Evolutionary conservation across 164 flowering plant genomes (phyloP).

Genomic region (Aristolochia contorta): DNA sequence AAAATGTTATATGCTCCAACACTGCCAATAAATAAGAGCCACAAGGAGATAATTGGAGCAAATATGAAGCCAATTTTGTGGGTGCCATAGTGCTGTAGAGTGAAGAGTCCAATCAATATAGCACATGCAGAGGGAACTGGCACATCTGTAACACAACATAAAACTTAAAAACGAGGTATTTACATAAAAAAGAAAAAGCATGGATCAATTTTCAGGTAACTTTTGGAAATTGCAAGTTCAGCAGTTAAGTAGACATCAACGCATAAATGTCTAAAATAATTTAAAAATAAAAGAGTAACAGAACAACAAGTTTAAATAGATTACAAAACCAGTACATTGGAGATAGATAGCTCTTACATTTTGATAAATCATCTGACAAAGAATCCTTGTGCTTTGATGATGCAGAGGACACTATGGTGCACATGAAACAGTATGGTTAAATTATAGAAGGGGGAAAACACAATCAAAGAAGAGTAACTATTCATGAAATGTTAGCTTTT

Average conservation of each 20-base stretch:
- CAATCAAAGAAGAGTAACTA: background rate
- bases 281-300: too few species aligned
- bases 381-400: background rate
- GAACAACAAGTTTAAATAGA: too few species aligned
- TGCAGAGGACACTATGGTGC: background rate
- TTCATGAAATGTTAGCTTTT: background rate
- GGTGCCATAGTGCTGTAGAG: conserved; percentile 82
- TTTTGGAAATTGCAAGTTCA: too few species aligned
- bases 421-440: background rate
- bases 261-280: too few species aligned
- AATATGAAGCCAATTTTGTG: conserved; percentile 72
- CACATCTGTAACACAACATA: conserved; percentile 45
- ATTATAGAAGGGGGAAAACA: background rate
- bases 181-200: background rate
- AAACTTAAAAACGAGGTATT: background rate
- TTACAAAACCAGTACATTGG: too few species aligned
- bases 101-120: conserved; percentile 60
- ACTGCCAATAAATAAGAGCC: conserved; percentile 76
- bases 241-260: too few species aligned
- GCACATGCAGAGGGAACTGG: conserved; percentile 67
- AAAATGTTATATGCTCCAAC: conserved; percentile 75
- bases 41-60: conserved; percentile 68
- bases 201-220: background rate
- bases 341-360: background rate
- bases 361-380: background rate